Conservation (phyloP, 2,329 filamentous ascomycete species). For the Exutisphaerella laricina region DNA sequence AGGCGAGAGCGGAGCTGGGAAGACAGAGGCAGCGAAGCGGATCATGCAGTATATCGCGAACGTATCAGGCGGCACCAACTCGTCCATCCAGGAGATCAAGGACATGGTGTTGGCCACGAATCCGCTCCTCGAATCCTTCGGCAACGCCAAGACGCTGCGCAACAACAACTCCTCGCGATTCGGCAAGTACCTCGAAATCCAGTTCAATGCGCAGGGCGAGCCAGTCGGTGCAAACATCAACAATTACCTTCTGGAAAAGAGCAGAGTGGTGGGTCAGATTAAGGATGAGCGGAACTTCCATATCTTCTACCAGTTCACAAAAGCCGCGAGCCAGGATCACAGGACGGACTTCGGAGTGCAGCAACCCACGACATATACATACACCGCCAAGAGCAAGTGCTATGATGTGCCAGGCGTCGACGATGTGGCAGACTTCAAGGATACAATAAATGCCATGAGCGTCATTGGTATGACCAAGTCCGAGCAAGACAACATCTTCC, state of each 20-base stretch:
- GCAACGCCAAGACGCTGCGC: constrained; percentile 93
- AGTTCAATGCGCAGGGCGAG: constrained; percentile 88
- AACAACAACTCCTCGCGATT: constrained; percentile 99
- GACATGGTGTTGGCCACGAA: constrained; percentile 99
- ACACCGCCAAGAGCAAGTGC: constrained; percentile 91
- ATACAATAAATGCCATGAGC: constrained; percentile 91
- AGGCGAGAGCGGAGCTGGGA: constrained; percentile 94
- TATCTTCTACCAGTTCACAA: constrained; percentile 99
- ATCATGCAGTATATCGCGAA: constrained; percentile 99
- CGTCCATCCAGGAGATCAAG: constrained; percentile 92
- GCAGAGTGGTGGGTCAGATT: constrained; percentile 91
- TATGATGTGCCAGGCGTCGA: constrained; percentile 92
- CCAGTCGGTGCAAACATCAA: constrained; percentile 96
- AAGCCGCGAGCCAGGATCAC: constrained; percentile 83
- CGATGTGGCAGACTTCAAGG: constrained; percentile 79
- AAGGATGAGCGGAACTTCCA: constrained; percentile 96
- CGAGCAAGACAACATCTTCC: constrained; percentile 95
- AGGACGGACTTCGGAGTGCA: constrained; percentile 86
- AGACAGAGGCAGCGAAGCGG: constrained; percentile 96
- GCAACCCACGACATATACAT: constrained; percentile 84
- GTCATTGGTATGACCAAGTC: constrained; percentile 81
- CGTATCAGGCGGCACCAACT: constrained; percentile 78
- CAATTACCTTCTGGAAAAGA: constrained; percentile 95
- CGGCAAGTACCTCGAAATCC: constrained; percentile 95
- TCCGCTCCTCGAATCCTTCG: constrained; percentile 92